A percentile compares a stretch with the other conserved stretches of the same genome.
Conservation (phyloP, 108 stramenopile species). For the Schizochytrium sp. region DNA sequence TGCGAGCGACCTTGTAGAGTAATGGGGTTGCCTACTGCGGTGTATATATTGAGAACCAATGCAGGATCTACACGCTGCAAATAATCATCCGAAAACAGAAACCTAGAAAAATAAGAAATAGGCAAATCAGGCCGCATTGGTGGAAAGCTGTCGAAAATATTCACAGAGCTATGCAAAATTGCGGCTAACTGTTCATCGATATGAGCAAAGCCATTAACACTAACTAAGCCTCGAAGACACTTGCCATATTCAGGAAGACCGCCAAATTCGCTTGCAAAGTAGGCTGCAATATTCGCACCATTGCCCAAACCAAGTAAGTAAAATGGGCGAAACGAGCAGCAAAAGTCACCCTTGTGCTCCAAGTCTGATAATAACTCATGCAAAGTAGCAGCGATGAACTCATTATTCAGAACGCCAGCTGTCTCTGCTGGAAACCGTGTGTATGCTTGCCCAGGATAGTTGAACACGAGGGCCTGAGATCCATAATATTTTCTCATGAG, state of each 20-base stretch:
- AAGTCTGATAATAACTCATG: constrained; percentile 75
- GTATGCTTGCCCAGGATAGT: constrained; percentile 76
- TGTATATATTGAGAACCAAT: constrained; percentile 76
- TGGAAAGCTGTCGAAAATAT: constrained; percentile 74
- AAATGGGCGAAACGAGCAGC: constrained; percentile 67
- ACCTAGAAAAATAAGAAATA: constrained; percentile 73
- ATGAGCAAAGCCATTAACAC: constrained; percentile 72
- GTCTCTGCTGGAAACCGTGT: constrained; percentile 69
- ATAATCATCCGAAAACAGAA: constrained; percentile 75
- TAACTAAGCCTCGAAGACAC: constrained; percentile 68
- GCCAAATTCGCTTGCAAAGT: constrained; percentile 67
- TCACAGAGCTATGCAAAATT: constrained; percentile 71
- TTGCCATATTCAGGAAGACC: constrained; percentile 61
- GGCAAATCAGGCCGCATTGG: constrained; percentile 74
- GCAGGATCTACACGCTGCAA: constrained; percentile 69
- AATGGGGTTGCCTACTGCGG: constrained; percentile 76
- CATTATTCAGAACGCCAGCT: constrained; percentile 66
- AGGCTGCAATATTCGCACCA: constrained; percentile 72
- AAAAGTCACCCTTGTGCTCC: constrained; percentile 70
- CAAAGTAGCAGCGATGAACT: constrained; percentile 72
- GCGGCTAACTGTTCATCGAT: constrained; percentile 76
- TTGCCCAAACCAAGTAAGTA: constrained; percentile 75
- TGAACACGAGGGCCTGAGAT: constrained; percentile 73
- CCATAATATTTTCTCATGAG: constrained; percentile 69
- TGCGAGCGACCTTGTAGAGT: constrained; percentile 70